These are phyloP conservation scores for Tolypocladium sp. DNA, from an alignment of 2,329 filamentous ascomycete genomes.

Conservation along the genomic window DNA sequence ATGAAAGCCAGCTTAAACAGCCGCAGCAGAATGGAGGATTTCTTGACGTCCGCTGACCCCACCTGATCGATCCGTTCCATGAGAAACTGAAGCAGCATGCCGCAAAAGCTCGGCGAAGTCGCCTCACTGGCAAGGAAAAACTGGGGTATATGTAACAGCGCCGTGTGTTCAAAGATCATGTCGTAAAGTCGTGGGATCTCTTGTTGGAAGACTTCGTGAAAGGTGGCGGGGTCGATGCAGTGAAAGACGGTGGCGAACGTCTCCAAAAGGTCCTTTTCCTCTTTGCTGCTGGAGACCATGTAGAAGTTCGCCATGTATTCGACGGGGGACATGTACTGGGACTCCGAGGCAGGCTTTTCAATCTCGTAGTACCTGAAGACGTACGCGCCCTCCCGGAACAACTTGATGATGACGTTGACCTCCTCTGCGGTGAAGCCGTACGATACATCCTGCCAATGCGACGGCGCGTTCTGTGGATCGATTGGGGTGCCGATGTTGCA, in stretches of 20 bases:
- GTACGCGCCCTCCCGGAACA: constrained; percentile 92
- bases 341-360: constrained; percentile 66
- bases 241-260: constrained; percentile 98
- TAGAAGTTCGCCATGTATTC: constrained; percentile 93
- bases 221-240: constrained; percentile 94
- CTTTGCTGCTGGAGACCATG: constrained; percentile 86
- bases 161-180: constrained; percentile 95
- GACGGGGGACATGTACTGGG: constrained; percentile 69
- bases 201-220: constrained; percentile 96
- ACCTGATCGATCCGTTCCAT: constrained; percentile 97
- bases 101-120: constrained; percentile 93
- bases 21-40: constrained; percentile 83
- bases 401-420: constrained; percentile 89
- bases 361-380: constrained; percentile 97
- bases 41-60: constrained; percentile 82
- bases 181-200: constrained; percentile 96
- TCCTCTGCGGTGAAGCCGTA: constrained; percentile 97
- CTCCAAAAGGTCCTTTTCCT: constrained; percentile 95
- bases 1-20: constrained; percentile 99
- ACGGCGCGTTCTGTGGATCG: constrained; percentile 68
- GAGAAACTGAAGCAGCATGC: constrained; percentile 93
- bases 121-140: constrained; percentile 99
- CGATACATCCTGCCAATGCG: constrained; percentile 91
- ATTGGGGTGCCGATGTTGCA: constrained; percentile 72
- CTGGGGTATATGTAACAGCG: constrained; percentile 88